Evolutionary conservation across 1,284 basidiomycete genomes (phyloP).

Genomic region (Ceratobasidium theobromae): DNA sequence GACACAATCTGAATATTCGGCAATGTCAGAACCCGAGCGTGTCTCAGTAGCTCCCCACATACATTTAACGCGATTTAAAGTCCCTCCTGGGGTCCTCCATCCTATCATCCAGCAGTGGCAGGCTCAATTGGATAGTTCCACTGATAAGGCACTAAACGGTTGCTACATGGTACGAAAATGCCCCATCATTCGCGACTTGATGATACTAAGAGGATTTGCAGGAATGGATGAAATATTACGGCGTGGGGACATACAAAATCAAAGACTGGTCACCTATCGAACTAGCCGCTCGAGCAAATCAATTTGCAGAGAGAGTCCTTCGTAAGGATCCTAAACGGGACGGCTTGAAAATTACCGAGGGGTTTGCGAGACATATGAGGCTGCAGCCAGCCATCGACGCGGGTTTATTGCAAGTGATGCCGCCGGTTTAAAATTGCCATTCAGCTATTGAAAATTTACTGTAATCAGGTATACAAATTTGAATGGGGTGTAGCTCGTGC

Average conservation of each 20-base stretch:
- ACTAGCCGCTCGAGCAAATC: background rate
- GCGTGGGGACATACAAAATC: background rate
- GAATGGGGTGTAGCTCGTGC: no score
- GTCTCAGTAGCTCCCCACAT: background rate
- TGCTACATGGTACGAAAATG: conserved; percentile 1
- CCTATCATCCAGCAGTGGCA: background rate
- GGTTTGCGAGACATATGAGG: background rate
- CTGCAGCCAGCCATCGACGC: background rate
- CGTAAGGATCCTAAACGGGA: background rate
- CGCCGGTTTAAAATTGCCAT: background rate
- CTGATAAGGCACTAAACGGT: background rate
- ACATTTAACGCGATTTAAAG: background rate
- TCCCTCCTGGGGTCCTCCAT: background rate
- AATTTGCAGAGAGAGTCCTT: background rate
- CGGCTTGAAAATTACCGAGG: background rate
- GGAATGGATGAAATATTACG: conserved; percentile 16
- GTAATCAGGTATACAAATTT: no score
- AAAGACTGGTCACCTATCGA: background rate
- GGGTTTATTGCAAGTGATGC: no score
- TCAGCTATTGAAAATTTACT: background rate
- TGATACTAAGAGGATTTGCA: background rate
- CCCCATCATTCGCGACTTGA: background rate
- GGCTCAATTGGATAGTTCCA: background rate
- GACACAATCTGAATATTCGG: background rate
- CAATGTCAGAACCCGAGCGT: background rate